A percentile compares a stretch with the other conserved stretches of the same genome.
Conservation (phyloP, 345 rosid genomes). For the Viola odorata region DNA sequence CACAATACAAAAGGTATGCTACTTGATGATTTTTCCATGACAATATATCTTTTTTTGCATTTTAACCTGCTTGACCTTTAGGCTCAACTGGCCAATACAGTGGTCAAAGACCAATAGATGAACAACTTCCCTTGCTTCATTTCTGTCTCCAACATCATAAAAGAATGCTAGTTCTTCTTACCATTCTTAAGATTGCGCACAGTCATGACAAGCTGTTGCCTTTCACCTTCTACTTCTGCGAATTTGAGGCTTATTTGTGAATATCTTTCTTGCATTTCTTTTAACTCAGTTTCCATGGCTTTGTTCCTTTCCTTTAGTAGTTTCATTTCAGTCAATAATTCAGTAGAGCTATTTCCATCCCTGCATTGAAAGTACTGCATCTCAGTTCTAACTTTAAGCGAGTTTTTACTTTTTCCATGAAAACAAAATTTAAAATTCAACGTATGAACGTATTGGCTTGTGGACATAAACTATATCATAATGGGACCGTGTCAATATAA, state of each 20-base stretch:
- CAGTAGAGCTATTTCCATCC: conserved; percentile 28
- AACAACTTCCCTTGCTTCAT: not conserved
- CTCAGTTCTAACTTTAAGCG: conserved; percentile 26
- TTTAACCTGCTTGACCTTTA: too few species aligned
- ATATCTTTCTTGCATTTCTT: conserved; percentile 93
- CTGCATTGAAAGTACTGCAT: conserved; percentile 9
- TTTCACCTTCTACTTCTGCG: conserved; percentile 95
- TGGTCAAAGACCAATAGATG: too few species aligned
- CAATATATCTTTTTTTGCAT: too few species aligned
- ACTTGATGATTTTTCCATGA: too few species aligned
- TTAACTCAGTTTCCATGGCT: conserved; percentile 73
- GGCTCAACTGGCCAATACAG: too few species aligned
- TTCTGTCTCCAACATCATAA: conserved; percentile 2
- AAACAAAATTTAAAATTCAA: not conserved
- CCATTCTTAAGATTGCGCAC: conserved; percentile 78
- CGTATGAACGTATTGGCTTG: conserved; percentile 6
- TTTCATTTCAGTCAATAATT: conserved; percentile 20
- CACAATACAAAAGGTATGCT: too few species aligned
- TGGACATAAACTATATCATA: not conserved
- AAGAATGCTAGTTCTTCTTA: conserved; percentile 34
- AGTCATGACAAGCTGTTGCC: conserved; percentile 91
- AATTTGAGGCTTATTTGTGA: conserved; percentile 84
- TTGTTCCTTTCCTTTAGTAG: conserved; percentile 57
- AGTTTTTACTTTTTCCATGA: conserved; percentile 31
- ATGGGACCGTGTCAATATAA: not conserved